These are phyloP conservation scores for Phytophthora tentaculata DNA, from an alignment of 352 stramenopile species.

Conservation along the genomic window DNA sequence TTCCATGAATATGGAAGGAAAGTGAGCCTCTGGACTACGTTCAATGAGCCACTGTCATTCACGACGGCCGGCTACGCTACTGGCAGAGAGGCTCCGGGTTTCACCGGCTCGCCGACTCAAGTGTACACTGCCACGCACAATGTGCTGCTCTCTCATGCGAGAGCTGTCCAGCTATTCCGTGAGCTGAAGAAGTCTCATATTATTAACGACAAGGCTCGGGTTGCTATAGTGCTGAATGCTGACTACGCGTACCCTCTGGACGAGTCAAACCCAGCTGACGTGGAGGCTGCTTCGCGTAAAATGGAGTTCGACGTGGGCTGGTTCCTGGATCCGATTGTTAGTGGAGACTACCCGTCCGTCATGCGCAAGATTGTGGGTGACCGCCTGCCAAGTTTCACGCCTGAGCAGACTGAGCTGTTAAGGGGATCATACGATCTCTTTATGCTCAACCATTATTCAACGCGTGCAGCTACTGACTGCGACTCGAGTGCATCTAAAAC, in stretches of 20 bases:
- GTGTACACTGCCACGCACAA: conserved; percentile 80
- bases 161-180: conserved; percentile 84
- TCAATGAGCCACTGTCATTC: conserved; percentile 94
- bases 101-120: conserved; percentile 42
- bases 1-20: conserved; percentile 92
- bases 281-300: conserved; percentile 73
- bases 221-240: conserved; percentile 92
- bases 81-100: conserved; percentile 51
- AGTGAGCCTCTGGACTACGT: conserved; percentile 93
- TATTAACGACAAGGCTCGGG: conserved; percentile 62
- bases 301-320: conserved; percentile 92
- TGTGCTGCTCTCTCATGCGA: conserved; percentile 89
- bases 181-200: conserved; percentile 33
- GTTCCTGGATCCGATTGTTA: conserved; percentile 91
- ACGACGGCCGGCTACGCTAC: conserved; percentile 51
- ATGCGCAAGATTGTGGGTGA: conserved; percentile 87
- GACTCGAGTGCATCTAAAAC: conserved; percentile 32
- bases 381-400: conserved; percentile 82
- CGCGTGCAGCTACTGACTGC: conserved; percentile 63
- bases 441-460: conserved; percentile 95
- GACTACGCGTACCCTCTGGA: conserved; percentile 87
- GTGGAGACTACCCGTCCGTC: conserved; percentile 90
- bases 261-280: conserved; percentile 45
- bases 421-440: conserved; percentile 93
- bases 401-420: conserved; percentile 76